These are phyloP conservation scores for Aspergillus panamensis DNA, from an alignment of 495 filamentous ascomycete genomes.

Conservation along the genomic window DNA sequence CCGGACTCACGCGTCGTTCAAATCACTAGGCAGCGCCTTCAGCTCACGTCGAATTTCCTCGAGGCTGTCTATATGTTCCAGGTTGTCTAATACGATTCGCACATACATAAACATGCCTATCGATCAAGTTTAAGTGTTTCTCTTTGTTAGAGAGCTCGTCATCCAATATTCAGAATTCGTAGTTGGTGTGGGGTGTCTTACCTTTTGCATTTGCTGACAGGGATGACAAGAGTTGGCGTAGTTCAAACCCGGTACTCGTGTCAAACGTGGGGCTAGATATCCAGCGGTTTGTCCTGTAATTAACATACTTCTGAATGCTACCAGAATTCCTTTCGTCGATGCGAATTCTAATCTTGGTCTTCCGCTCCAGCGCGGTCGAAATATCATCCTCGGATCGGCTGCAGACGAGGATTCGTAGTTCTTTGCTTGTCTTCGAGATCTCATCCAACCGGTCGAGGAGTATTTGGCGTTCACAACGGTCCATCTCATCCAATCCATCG, in stretches of 20 bases:
- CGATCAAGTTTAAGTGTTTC: too few relatives aligned
- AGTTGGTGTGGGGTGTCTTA: neutral
- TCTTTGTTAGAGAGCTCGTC: neutral
- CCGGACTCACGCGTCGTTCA: neutral
- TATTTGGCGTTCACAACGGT: neutral
- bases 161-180: neutral
- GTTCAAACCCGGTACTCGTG: neutral
- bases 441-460: neutral
- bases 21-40: neutral
- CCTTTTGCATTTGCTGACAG: neutral
- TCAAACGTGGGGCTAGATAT: neutral
- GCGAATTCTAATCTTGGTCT: neutral
- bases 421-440: neutral
- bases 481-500: conserved; percentile 3
- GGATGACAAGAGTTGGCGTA: neutral
- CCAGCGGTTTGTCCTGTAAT: neutral
- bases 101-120: conserved; percentile 1
- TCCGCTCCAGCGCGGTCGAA: neutral
- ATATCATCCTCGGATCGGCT: neutral
- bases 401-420: neutral
- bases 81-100: neutral
- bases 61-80: neutral
- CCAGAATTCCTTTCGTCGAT: neutral
- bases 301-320: conserved; percentile 1
- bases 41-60: neutral